Percentiles rank a stretch among this genome's conserved stretches.
phyloP scores from a whole-genome alignment of 257 asterid genomes.

The Osmanthus fragrans region DNA sequence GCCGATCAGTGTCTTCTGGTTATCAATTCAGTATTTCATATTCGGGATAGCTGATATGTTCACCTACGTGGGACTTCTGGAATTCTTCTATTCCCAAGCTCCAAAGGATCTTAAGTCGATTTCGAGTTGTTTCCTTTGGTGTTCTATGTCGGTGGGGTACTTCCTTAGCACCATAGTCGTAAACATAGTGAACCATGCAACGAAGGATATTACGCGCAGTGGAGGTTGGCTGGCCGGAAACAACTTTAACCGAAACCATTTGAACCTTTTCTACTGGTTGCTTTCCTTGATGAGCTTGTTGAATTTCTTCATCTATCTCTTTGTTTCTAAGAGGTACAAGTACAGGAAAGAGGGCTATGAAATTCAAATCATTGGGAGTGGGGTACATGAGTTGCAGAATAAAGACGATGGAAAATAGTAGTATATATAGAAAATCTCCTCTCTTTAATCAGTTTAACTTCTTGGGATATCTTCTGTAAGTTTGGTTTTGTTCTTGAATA shows the following conservation, averaged over 20 bases:
- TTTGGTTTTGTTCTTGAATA: neutral
- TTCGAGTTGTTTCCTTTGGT: constrained; percentile 77
- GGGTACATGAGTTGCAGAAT: constrained; percentile 22
- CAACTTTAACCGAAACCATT: constrained; percentile 60
- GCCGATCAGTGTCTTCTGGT: constrained; percentile 79
- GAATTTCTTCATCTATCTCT: constrained; percentile 55
- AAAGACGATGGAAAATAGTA: constrained; percentile 2
- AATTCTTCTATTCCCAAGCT: constrained; percentile 73
- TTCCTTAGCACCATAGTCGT: constrained; percentile 65
- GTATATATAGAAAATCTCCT: neutral
- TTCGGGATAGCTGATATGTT: constrained; percentile 86
- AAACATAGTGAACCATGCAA: constrained; percentile 59
- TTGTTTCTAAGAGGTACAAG: constrained; percentile 63
- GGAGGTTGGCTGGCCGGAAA: constrained; percentile 78
- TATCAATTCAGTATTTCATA: constrained; percentile 71
- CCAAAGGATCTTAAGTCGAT: constrained; percentile 60
- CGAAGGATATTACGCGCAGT: constrained; percentile 44
- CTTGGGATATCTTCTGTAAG: neutral
- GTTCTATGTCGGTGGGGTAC: constrained; percentile 71
- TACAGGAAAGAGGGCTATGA: constrained; percentile 43
- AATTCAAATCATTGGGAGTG: neutral
- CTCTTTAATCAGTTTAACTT: neutral
- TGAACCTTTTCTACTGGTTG: constrained; percentile 67
- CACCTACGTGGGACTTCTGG: constrained; percentile 72
- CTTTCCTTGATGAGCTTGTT: constrained; percentile 46